Evolutionary conservation across 2,329 filamentous ascomycete genomes (phyloP), one percentile per base, ranked within the genome.

Genomic region (Bipolaris oryzae): DNA sequence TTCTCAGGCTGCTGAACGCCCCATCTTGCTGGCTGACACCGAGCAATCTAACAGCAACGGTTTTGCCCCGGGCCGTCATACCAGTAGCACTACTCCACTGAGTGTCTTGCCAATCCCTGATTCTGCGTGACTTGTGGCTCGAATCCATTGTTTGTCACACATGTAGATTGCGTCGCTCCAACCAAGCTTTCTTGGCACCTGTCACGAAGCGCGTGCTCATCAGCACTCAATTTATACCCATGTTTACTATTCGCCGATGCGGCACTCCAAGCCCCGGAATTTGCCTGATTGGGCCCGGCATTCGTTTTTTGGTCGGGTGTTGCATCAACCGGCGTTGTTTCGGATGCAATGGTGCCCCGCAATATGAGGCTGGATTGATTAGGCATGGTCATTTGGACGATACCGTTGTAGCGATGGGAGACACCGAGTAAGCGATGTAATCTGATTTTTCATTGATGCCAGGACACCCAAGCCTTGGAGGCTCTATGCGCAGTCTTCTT

Each of bases 121-220:
- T 37, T 56, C 25, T 37, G 53, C 44, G 54, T 50, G 20, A 50
- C 38, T 57, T 42, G 10, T 28, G 6, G 38, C 16, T 4, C 18
- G 2, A n/a, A 49, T 23, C 50, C 52, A 55, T 38, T 50, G 51
- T 55, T 47, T 55, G 25, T 50, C 47, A 51, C 53, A 50, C 35
- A 21, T 28, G 64, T 69, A 65, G 48, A 69, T 67, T 69, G 45
- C 39, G 23, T 55, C 31, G 20, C 33, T 52, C 33, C n/a, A 43
- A 58, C 56, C 52, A 60, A 61, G 58, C 57, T 54, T 57, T 48
- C 64, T 69, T 67, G 60, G 63, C 63, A 49, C 15, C 28, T 35
- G 47, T 39, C 49, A 33, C 34, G 42, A 55, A 54, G 48, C 55
- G 55, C 58, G 43, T 63, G 50, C 34, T 50, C 57, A 55, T 55